These are phyloP conservation scores for Actinomucor elegans DNA, from an alignment of 371 early-diverging fungal genomes.

Conservation along the genomic window DNA sequence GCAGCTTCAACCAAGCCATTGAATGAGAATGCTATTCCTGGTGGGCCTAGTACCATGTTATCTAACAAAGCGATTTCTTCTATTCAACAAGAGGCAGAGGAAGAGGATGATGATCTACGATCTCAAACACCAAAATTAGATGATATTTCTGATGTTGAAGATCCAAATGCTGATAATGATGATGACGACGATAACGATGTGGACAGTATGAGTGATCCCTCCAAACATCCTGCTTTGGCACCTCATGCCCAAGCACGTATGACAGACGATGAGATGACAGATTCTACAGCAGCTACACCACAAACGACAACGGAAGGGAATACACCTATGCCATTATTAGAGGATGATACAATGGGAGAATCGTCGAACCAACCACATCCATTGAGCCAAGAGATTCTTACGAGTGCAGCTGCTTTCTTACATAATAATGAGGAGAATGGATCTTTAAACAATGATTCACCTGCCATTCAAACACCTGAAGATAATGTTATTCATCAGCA, in stretches of 20 bases:
- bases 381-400: slow-evolving; percentile 12
- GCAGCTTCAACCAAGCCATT: background rate
- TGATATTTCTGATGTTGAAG: slow-evolving; percentile 46
- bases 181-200: slow-evolving; percentile 32
- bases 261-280: slow-evolving; percentile 34
- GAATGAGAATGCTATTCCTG: slow-evolving; percentile 10
- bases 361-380: background rate
- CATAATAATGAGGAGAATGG: background rate
- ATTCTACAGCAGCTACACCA: slow-evolving; percentile 25
- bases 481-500: slow-evolving; percentile 1
- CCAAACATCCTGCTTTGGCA: slow-evolving; percentile 43
- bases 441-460: slow-evolving; percentile 5
- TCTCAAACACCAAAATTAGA: slow-evolving; percentile 47
- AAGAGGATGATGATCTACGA: slow-evolving; percentile 31
- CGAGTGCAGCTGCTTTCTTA: background rate
- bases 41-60: slow-evolving; percentile 15
- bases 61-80: slow-evolving; percentile 13
- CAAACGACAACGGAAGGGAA: slow-evolving; percentile 9
- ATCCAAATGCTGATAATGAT: slow-evolving; percentile 23
- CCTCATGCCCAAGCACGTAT: slow-evolving; percentile 42
- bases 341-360: slow-evolving; percentile 15
- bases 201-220: slow-evolving; percentile 39
- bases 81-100: slow-evolving; percentile 12
- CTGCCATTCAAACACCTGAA: slow-evolving; percentile 8
- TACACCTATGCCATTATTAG: slow-evolving; percentile 19